Conservation (phyloP, 2,329 filamentous ascomycete species). For the Aaosphaeria arxii region DNA sequence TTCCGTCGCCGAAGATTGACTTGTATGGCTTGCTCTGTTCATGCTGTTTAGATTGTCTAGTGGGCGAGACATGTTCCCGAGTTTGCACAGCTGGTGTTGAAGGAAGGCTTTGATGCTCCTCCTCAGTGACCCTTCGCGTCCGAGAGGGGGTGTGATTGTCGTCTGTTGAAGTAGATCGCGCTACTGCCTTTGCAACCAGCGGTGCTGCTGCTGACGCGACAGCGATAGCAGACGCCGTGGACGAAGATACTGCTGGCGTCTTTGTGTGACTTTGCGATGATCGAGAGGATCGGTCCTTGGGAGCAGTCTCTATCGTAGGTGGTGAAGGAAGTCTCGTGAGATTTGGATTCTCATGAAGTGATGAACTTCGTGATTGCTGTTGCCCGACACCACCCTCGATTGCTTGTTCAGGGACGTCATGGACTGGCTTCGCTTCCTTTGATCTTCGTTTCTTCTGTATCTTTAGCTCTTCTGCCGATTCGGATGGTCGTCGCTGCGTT, state of each 20-base stretch:
- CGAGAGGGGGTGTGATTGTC: constrained; percentile 4
- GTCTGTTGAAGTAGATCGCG: not conserved
- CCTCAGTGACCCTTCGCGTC: constrained; percentile 1
- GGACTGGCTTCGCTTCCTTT: constrained; percentile 11
- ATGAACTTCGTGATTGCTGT: constrained; percentile 18
- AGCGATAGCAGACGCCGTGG: not conserved
- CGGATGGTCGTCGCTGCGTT: constrained; percentile 8
- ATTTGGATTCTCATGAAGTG: constrained; percentile 1
- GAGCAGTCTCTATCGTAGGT: constrained; percentile 28
- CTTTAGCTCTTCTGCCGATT: constrained; percentile 13
- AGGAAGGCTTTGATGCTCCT: not conserved
- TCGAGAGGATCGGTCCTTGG: constrained; percentile 33
- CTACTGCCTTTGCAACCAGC: not conserved
- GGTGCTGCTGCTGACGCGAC: not conserved
- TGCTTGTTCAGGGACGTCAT: constrained; percentile 2
- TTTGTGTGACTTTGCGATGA: constrained; percentile 13
- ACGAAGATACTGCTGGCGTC: no score
- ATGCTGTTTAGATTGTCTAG: constrained; percentile 1
- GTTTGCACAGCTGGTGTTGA: not conserved
- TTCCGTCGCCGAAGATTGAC: constrained; percentile 34
- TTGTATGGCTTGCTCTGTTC: constrained; percentile 19
- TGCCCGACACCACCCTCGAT: constrained; percentile 2
- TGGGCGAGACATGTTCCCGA: constrained; percentile 2
- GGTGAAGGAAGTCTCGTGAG: constrained; percentile 3
- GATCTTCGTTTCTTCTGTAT: constrained; percentile 16